Percentiles rank a stretch among this genome's conserved stretches.
phyloP scores from a whole-genome alignment of 2,329 filamentous ascomycete genomes.

The Lasiodiplodia hormozganensis region DNA sequence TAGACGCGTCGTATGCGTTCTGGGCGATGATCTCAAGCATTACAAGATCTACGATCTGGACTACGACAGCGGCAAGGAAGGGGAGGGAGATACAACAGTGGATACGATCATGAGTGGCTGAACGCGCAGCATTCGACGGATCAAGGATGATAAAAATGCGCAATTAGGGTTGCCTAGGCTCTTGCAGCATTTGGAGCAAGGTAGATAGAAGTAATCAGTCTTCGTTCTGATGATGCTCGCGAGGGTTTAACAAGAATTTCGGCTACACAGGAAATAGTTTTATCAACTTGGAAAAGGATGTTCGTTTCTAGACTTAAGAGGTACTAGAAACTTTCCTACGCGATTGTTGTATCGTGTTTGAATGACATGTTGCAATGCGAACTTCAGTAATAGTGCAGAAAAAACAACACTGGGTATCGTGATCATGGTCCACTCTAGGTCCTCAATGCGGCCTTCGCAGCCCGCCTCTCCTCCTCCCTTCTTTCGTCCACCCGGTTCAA shows the following conservation, averaged over 20 bases:
- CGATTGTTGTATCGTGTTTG: no score
- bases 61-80: conserved; percentile 29
- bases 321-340: background rate
- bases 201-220: background rate
- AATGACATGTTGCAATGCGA: background rate
- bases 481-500: conserved; percentile 64
- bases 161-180: background rate
- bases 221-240: background rate
- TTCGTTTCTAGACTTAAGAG: background rate
- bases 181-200: background rate
- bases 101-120: conserved; percentile 30
- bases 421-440: background rate
- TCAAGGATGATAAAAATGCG: background rate
- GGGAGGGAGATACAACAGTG: conserved; percentile 28
- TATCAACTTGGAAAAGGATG: background rate
- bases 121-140: background rate
- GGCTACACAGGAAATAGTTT: background rate
- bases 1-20: conserved; percentile 60
- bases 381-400: background rate
- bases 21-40: conserved; percentile 60
- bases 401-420: background rate
- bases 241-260: background rate
- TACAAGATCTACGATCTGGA: conserved; percentile 65
- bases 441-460: conserved; percentile 53
- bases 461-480: conserved; percentile 62